phyloP scores from a whole-genome alignment of 2,329 filamentous ascomycete species.

The Ilyonectria mors-panacis region DNA sequence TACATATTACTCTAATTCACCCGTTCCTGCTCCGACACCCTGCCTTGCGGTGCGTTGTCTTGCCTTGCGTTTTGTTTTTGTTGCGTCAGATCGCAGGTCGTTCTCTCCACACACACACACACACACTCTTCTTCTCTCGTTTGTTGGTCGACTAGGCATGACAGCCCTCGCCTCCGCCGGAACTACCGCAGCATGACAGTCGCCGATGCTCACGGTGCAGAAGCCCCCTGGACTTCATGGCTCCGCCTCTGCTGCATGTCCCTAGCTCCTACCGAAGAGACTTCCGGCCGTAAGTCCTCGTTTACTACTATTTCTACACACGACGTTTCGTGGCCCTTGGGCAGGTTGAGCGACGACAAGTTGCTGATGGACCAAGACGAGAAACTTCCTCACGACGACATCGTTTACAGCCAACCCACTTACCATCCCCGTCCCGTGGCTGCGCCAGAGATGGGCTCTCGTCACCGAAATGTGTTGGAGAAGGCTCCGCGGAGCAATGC shows the following conservation, averaged over 20 bases:
- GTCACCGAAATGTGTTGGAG: slow-evolving; percentile 37
- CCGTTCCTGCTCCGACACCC: slow-evolving; percentile 8
- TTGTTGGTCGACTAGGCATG: slow-evolving; percentile 41
- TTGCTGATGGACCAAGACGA: slow-evolving; percentile 53
- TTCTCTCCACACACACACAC: slow-evolving; percentile 19
- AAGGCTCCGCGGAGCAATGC: slow-evolving; percentile 56
- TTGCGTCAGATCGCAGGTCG: slow-evolving; percentile 29
- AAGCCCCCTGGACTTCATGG: slow-evolving; percentile 61
- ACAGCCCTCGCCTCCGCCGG: slow-evolving; percentile 31
- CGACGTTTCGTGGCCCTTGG: slow-evolving; percentile 47
- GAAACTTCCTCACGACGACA: slow-evolving; percentile 43
- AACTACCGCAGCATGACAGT: slow-evolving; percentile 56
- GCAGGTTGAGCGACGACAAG: slow-evolving; percentile 46
- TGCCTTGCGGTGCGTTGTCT: slow-evolving; percentile 17
- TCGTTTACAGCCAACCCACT: slow-evolving; percentile 50
- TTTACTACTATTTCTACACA: slow-evolving; percentile 42
- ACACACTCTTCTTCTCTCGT: slow-evolving; percentile 34
- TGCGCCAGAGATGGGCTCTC: slow-evolving; percentile 38
- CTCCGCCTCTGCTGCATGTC: slow-evolving; percentile 63
- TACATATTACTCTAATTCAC: slow-evolving; percentile 38
- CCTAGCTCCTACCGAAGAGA: slow-evolving; percentile 57
- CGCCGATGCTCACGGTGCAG: slow-evolving; percentile 59
- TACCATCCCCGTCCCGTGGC: slow-evolving; percentile 49
- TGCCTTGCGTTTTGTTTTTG: background rate
- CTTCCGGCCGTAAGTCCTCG: slow-evolving; percentile 55